Evolutionary conservation across 257 asterid genomes (phyloP).

Genomic region (Plantago elongata): DNA sequence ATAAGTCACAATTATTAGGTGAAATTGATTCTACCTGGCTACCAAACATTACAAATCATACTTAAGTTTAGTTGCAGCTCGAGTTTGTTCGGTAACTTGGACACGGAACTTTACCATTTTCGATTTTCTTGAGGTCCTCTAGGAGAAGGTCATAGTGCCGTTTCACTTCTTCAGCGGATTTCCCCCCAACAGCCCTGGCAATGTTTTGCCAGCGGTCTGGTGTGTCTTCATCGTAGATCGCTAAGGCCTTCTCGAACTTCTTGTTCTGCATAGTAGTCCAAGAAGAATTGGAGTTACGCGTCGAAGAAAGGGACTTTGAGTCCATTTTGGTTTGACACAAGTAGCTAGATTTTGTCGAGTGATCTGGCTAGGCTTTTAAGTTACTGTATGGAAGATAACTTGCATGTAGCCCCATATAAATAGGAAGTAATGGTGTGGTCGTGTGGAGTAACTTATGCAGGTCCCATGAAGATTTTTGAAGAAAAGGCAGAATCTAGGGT

Average conservation of each 20-base stretch:
- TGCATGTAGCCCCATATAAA: no score
- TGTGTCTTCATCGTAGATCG: slow-evolving; percentile 57
- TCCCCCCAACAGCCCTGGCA: slow-evolving; percentile 64
- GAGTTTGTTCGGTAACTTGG: slow-evolving; percentile 43
- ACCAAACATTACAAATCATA: no score
- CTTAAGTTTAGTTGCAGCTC: no score
- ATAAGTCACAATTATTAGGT: no score
- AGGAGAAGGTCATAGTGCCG: slow-evolving; percentile 58
- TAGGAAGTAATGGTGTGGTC: no score
- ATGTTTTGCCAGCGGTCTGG: slow-evolving; percentile 86
- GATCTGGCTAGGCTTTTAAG: no score
- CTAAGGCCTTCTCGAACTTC: slow-evolving; percentile 74
- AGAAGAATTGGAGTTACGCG: slow-evolving; percentile 23
- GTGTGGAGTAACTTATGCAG: no score
- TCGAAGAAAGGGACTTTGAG: slow-evolving; percentile 29
- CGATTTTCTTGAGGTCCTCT: slow-evolving; percentile 51
- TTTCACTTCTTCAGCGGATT: slow-evolving; percentile 65
- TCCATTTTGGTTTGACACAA: slow-evolving; percentile 24
- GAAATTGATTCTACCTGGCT: no score
- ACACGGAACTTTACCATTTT: slow-evolving; percentile 56
- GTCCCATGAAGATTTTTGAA: no score
- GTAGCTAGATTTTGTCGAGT: no score
- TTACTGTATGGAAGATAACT: no score
- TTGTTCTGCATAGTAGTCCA: slow-evolving; percentile 77
- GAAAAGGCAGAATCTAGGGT: no score